Evolutionary conservation across 768 basidiomycete genomes (phyloP).

Genomic region (Pulveroboletus ravenelii): DNA sequence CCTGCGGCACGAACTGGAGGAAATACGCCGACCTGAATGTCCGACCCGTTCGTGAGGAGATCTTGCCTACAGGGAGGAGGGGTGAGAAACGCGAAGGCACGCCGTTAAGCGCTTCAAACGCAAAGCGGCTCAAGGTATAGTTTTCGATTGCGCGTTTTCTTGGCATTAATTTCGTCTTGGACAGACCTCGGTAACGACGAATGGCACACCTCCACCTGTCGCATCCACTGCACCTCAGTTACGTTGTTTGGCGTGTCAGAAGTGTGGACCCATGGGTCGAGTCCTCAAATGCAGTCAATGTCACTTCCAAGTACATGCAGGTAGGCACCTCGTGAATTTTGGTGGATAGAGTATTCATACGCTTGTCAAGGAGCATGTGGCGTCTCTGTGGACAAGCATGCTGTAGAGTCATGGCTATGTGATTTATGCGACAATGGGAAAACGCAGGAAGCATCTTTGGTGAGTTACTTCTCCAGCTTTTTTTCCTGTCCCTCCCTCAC

Average conservation of each 20-base stretch:
- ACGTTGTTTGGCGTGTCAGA: conserved; percentile 71
- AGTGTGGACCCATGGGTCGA: conserved; percentile 68
- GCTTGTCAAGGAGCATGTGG: conserved; percentile 57
- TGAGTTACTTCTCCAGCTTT: conserved; percentile 31
- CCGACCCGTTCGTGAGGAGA: conserved; percentile 65
- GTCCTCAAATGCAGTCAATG: conserved; percentile 83
- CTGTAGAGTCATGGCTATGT: conserved; percentile 76
- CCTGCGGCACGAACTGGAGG: conserved; percentile 83
- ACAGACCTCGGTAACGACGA: conserved; percentile 38
- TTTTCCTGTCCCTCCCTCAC: background rate
- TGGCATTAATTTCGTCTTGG: background rate
- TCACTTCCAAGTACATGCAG: conserved; percentile 73
- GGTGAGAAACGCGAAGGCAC: conserved; percentile 59
- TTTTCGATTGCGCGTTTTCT: background rate
- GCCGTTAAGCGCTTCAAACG: conserved; percentile 42
- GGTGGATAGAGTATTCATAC: conserved; percentile 2
- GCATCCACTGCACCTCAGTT: conserved; percentile 52
- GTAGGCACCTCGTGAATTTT: conserved; percentile 31
- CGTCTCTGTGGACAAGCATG: conserved; percentile 55
- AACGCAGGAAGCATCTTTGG: conserved; percentile 75
- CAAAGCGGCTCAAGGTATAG: conserved; percentile 64
- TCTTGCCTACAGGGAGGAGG: conserved; percentile 41
- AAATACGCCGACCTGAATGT: conserved; percentile 90
- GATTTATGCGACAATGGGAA: conserved; percentile 86
- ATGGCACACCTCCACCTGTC: conserved; percentile 60